Evolutionary conservation across 805 yeast species (phyloP).

Genomic region (Candida alai): DNA sequence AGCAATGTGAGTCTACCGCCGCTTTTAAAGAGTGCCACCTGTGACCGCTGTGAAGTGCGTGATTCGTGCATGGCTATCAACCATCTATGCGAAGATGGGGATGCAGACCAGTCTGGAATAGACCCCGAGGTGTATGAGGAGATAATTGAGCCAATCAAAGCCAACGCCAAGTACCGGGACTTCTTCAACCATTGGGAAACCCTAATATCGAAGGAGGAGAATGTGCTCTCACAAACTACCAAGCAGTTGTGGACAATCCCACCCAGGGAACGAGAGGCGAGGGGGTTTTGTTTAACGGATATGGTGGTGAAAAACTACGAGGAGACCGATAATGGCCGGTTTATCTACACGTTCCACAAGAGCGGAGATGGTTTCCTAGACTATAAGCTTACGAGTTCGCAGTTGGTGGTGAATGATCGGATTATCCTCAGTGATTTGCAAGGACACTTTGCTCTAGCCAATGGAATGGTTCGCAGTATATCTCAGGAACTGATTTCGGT

Average conservation of each 20-base stretch:
- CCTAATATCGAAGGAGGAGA: constrained; percentile 71
- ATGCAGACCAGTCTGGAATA: constrained; percentile 51
- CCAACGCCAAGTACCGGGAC: constrained; percentile 35
- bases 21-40: constrained; percentile 45
- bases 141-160: constrained; percentile 48
- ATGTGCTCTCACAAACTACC: constrained; percentile 45
- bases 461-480: constrained; percentile 52
- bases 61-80: constrained; percentile 64
- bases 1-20: constrained; percentile 54
- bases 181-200: constrained; percentile 75
- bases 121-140: constrained; percentile 42
- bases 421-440: constrained; percentile 74
- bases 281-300: constrained; percentile 40
- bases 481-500: constrained; percentile 43
- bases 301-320: constrained; percentile 47
- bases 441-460: constrained; percentile 72
- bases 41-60: constrained; percentile 59
- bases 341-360: constrained; percentile 49
- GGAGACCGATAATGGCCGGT: constrained; percentile 22
- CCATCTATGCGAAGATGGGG: constrained; percentile 57
- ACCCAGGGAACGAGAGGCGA: constrained; percentile 54
- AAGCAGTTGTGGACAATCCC: constrained; percentile 69
- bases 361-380: constrained; percentile 16
- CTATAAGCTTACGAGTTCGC: constrained; percentile 32
- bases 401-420: constrained; percentile 55